A percentile compares a stretch with the other conserved stretches of the same genome.
Evolutionary conservation across 2,329 filamentous ascomycete species (phyloP).

Genomic region (Xylariomycetidae sp.): DNA sequence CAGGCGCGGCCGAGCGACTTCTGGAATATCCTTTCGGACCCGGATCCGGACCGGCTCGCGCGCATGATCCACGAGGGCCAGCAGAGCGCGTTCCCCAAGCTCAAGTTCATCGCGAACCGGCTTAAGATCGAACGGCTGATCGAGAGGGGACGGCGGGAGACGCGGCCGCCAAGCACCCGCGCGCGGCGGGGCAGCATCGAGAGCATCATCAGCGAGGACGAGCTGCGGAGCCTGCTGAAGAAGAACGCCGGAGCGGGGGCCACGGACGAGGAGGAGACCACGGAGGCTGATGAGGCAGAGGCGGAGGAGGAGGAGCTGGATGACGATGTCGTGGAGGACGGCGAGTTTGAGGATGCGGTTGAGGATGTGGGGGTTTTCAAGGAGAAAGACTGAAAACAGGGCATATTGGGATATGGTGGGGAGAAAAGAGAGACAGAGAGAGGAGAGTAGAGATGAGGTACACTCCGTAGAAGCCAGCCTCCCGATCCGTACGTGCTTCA

Average conservation of each 20-base stretch:
- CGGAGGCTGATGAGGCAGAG: slow-evolving; percentile 23
- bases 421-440: too few species aligned
- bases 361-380: slow-evolving; percentile 13
- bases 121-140: slow-evolving; percentile 73
- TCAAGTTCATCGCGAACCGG: slow-evolving; percentile 86
- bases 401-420: slow-evolving; percentile 1
- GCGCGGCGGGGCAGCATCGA: slow-evolving; percentile 50
- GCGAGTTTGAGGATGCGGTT: slow-evolving; percentile 15
- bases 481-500: too few species aligned
- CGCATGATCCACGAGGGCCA: slow-evolving; percentile 89
- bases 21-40: slow-evolving; percentile 79
- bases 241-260: slow-evolving; percentile 11
- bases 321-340: slow-evolving; percentile 16
- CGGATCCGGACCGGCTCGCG: slow-evolving; percentile 67
- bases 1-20: slow-evolving; percentile 77
- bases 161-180: slow-evolving; percentile 43
- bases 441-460: too few species aligned
- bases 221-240: slow-evolving; percentile 46
- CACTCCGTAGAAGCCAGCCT: too few species aligned
- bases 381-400: slow-evolving; percentile 1
- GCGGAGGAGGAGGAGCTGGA: slow-evolving; percentile 23
- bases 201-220: slow-evolving; percentile 58
- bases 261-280: slow-evolving; percentile 26
- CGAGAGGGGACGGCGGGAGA: slow-evolving; percentile 54
- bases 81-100: slow-evolving; percentile 82